Conservation (phyloP, 2,329 filamentous ascomycete species). For the Trichoderma atroviride region DNA sequence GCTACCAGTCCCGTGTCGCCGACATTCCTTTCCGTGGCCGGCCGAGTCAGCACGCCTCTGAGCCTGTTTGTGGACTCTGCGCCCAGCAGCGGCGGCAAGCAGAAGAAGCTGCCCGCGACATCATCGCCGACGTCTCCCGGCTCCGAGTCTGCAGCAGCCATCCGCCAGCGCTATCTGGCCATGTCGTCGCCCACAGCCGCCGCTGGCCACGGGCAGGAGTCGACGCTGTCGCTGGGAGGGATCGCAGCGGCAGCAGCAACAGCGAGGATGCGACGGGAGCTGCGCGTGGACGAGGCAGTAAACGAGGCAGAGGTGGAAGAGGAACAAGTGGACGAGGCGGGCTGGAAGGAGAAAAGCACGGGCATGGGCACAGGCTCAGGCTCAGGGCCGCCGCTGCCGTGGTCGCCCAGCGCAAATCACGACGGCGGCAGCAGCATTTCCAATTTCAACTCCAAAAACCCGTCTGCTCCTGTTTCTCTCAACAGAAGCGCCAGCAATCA, state of each 20-base stretch:
- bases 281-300: not conserved
- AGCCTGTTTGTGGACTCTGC: slow-evolving; percentile 36
- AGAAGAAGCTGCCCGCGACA: not conserved
- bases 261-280: not conserved
- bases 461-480: not conserved
- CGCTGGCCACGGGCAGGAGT: not conserved
- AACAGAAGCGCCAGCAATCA: not conserved
- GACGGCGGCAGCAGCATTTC: not conserved
- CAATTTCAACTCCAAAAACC: not conserved
- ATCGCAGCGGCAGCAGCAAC: not conserved
- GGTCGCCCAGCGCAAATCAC: slow-evolving; percentile 7
- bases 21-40: slow-evolving; percentile 37
- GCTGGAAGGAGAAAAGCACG: not conserved
- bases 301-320: not conserved
- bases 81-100: slow-evolving; percentile 17
- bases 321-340: not conserved
- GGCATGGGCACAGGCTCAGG: not conserved
- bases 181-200: slow-evolving; percentile 23
- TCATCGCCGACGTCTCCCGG: not conserved
- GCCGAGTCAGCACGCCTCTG: slow-evolving; percentile 36
- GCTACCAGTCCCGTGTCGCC: slow-evolving; percentile 35
- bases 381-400: slow-evolving; percentile 13
- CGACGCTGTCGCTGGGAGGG: not conserved
- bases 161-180: slow-evolving; percentile 25
- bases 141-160: slow-evolving; percentile 8